Evolutionary conservation across 495 filamentous ascomycete species (phyloP), one percentile per base, ranked within the genome.

Genomic region (Hypoxylon rickii): DNA sequence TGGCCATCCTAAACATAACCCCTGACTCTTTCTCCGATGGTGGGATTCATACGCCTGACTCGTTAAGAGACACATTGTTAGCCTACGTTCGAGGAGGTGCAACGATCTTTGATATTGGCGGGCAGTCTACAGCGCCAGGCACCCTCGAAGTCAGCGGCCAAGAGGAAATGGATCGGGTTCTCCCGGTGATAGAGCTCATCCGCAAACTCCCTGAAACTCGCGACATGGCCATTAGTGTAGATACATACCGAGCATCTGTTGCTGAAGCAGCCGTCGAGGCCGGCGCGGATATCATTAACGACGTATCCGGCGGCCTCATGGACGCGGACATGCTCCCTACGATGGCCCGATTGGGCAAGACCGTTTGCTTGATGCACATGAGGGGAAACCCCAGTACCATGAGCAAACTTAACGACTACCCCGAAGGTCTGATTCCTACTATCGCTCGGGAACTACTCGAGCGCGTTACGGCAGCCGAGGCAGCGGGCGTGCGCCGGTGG

Each of bases 1-100:
- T 98, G 94, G 88, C 89, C 22, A 95, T 98, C 60, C 79, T 97
- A 44, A 98, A 98, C 74, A 76, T 96, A 51, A 97, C 93, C 1
- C 94, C 93, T 7, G 94, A 98, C 76, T 97, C 94, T 32, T 97
- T 97, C 77, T 97, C 92, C 10, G 92, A 97, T 61, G 94, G 92
- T 44, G 93, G 92, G 36, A 62, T 73, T 1, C 79, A 92, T 72
- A 63, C 67, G 34, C 41, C 60, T 0, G 48, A 75, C 18, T 58
- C 64, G 8, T 55, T 78, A 15, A 32, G 66, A 7, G 58, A 69
- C 22, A 88, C 83, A 7, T 75, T 89, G 24, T 55, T 67, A 44
- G 56, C 55, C 51, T 86, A 86, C 70, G 82, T 92, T 65, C 62
- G 73, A 42, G 69, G 77, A 4, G 89, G 89, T 40, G 89, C 89